A percentile compares a stretch with the other conserved stretches of the same genome.
Conservation (phyloP, 768 basidiomycete genomes). For the Boletus vermiculosoides region DNA sequence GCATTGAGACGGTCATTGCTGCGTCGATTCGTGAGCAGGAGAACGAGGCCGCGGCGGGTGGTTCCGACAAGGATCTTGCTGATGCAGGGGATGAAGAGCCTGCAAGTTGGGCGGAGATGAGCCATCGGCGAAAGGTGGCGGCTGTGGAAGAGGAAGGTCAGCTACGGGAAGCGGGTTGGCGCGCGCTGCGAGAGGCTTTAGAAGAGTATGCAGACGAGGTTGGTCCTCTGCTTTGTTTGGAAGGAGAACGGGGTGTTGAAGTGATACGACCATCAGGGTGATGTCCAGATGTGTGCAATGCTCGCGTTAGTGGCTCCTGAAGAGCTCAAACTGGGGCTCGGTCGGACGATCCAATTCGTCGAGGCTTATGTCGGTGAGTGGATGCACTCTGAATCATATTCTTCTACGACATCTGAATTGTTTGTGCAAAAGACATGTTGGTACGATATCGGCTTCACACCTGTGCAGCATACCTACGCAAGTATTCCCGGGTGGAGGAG, state of each 20-base stretch:
- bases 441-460: constrained; percentile 59
- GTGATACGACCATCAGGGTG: constrained; percentile 49
- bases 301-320: constrained; percentile 57
- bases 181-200: constrained; percentile 50
- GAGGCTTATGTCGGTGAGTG: constrained; percentile 72
- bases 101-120: constrained; percentile 29
- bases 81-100: constrained; percentile 34
- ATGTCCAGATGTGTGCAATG: constrained; percentile 79
- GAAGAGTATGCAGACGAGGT: constrained; percentile 68
- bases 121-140: constrained; percentile 15
- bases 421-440: constrained; percentile 51
- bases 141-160: constrained; percentile 49
- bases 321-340: constrained; percentile 51
- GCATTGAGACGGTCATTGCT: constrained; percentile 69
- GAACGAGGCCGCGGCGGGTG: constrained; percentile 17
- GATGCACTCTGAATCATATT: neutral
- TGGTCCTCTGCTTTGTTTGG: constrained; percentile 6
- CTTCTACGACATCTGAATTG: neutral
- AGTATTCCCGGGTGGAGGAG: constrained; percentile 51
- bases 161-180: constrained; percentile 56
- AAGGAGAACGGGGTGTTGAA: neutral
- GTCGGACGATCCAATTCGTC: constrained; percentile 51
- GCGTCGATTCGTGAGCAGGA: constrained; percentile 45
- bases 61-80: constrained; percentile 23
- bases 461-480: constrained; percentile 74